Conservation (phyloP, 768 basidiomycete species). For the Xerocomellus intermedius region DNA sequence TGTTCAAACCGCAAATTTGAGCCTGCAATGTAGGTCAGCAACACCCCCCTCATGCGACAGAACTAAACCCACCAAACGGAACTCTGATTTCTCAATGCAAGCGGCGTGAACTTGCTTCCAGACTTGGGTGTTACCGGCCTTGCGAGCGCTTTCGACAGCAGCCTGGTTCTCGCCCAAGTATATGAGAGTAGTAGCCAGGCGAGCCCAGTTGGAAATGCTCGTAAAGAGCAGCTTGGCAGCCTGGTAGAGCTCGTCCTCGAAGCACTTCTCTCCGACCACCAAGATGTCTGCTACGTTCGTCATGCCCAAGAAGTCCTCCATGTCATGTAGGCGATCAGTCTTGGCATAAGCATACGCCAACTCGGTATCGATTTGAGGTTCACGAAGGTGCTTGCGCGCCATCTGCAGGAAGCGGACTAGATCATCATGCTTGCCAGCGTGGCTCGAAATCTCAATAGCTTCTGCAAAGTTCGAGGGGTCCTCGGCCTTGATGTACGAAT, state of each 20-base stretch:
- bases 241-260: slow-evolving; percentile 97
- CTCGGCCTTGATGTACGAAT: slow-evolving; percentile 97
- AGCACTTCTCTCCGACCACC: slow-evolving; percentile 98
- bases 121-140: slow-evolving; percentile 99
- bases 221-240: slow-evolving; percentile 94
- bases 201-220: slow-evolving; percentile 98
- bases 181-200: slow-evolving; percentile 95
- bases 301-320: slow-evolving; percentile 99
- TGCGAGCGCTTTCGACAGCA: slow-evolving; percentile 98
- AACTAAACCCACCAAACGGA: slow-evolving; percentile 65
- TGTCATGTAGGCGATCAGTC: slow-evolving; percentile 95
- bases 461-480: slow-evolving; percentile 93
- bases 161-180: slow-evolving; percentile 98
- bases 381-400: slow-evolving; percentile 95
- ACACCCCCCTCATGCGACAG: neutral
- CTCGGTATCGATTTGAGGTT: slow-evolving; percentile 98
- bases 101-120: slow-evolving; percentile 99
- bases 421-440: slow-evolving; percentile 90
- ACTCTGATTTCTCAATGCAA: slow-evolving; percentile 96
- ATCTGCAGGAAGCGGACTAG: slow-evolving; percentile 97
- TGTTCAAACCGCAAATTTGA: slow-evolving; percentile 98
- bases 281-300: slow-evolving; percentile 98
- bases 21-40: slow-evolving; percentile 46
- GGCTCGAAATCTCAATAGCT: slow-evolving; percentile 93
- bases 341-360: slow-evolving; percentile 98